Conservation (phyloP, 2,329 filamentous ascomycete genomes). For the Bretziella fagacearum region DNA sequence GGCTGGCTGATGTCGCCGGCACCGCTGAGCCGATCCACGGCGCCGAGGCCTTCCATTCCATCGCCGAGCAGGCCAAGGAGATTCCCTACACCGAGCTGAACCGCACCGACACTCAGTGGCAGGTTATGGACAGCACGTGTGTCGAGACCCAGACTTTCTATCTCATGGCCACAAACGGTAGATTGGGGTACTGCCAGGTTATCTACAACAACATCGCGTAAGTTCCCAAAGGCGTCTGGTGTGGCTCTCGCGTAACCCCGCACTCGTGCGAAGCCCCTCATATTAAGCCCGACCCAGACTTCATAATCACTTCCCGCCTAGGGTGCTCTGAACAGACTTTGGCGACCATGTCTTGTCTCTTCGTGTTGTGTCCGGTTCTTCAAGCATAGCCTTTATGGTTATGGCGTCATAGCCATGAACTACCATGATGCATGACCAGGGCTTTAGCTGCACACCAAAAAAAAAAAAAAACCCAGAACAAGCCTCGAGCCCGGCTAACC, state of each 20-base stretch:
- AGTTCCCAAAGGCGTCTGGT: no score
- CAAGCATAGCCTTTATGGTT: background rate
- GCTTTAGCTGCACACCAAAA: background rate
- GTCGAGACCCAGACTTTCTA: slow-evolving; percentile 97
- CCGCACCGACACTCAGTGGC: slow-evolving; percentile 70
- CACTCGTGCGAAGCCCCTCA: no score
- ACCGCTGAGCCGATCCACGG: slow-evolving; percentile 96
- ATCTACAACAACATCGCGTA: slow-evolving; percentile 98
- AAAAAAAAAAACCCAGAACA: background rate
- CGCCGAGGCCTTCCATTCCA: slow-evolving; percentile 67
- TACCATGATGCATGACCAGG: background rate
- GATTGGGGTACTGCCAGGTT: slow-evolving; percentile 66
- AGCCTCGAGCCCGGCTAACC: background rate
- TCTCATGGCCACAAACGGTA: slow-evolving; percentile 60
- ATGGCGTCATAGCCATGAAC: background rate
- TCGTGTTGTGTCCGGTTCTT: background rate
- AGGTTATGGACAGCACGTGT: slow-evolving; percentile 60
- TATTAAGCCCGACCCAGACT: no score
- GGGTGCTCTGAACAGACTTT: no score
- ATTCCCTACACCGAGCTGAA: slow-evolving; percentile 66
- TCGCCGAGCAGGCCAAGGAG: slow-evolving; percentile 62
- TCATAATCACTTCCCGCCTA: no score
- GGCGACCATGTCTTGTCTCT: background rate
- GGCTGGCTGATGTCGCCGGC: slow-evolving; percentile 67
- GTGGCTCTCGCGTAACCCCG: no score